A percentile compares a stretch with the other conserved stretches of the same genome.
Evolutionary conservation across 352 stramenopile species (phyloP).

Genomic region (Phytophthora nicotianae): DNA sequence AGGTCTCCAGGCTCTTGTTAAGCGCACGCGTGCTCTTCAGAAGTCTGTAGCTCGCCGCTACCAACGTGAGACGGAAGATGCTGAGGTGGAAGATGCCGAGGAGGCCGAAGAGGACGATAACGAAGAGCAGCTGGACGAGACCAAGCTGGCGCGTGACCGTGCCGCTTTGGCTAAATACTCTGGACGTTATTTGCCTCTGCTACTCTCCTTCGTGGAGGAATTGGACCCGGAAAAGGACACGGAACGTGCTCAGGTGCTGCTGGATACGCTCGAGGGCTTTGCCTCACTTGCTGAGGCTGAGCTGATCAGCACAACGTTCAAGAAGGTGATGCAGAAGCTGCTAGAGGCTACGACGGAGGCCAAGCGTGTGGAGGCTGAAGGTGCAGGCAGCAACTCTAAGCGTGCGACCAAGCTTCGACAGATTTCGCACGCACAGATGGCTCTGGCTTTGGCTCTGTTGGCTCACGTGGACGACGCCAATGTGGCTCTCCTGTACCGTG

Average conservation of each 20-base stretch:
- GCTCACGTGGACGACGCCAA: conserved; percentile 78
- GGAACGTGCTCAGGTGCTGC: conserved; percentile 67
- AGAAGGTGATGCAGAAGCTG: conserved; percentile 91
- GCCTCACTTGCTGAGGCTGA: conserved; percentile 70
- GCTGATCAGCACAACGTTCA: conserved; percentile 78
- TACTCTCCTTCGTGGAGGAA: conserved; percentile 87
- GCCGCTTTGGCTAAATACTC: conserved; percentile 81
- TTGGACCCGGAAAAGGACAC: conserved; percentile 78
- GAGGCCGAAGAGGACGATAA: conserved; percentile 41
- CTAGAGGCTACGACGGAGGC: conserved; percentile 82
- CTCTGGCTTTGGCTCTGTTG: conserved; percentile 78
- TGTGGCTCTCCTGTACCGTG: conserved; percentile 83
- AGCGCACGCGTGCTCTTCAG: conserved; percentile 60
- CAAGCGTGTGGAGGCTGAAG: conserved; percentile 62
- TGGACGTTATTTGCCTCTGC: conserved; percentile 81
- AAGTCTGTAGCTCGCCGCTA: conserved; percentile 45
- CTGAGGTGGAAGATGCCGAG: conserved; percentile 43
- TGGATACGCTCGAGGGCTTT: conserved; percentile 87
- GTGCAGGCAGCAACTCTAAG: conserved; percentile 46
- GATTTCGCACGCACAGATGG: conserved; percentile 77
- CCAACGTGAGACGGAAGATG: conserved; percentile 53
- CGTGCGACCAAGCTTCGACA: conserved; percentile 61
- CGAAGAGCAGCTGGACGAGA: conserved; percentile 71
- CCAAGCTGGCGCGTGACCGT: conserved; percentile 75
- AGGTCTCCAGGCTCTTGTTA: conserved; percentile 82